Base-by-base conservation (phyloP, 2,329 filamentous ascomycete genomes). In the Hypoxylon sp. region DNA sequence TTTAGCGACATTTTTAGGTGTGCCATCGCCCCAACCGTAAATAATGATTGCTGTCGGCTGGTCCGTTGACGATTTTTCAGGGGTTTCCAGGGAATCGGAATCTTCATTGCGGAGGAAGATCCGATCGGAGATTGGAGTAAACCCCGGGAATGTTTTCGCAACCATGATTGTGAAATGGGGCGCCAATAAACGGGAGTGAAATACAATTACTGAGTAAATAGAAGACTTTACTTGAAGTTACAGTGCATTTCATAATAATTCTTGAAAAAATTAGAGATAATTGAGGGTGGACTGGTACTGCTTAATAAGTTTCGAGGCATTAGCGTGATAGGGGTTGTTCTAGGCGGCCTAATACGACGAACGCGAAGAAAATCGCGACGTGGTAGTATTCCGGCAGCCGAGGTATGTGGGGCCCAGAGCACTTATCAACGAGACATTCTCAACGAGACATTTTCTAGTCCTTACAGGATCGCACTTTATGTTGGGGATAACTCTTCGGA, bases 21-120 rank as follows among this genome's bases (percentile, higher is more conserved):
- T 77, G 21, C 83, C 85, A 67, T 89, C 87, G 57, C 87, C 86
- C 87, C 86, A 89, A 72, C 85, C 82, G 74, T 83, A 89, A 65
- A 89, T 80, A 49, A 88, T 72, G 46, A 88, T 78, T 5, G 81
- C 82, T 17, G 81, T 79, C 2, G 84, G 84, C 52, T 83, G 77
- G 34, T 74, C 67, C 13, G 36, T 46, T 7, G 51, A 28, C 17
- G 57, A 43, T 5, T 66, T 62, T 34, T 62, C 28, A 17, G 57
- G 36, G 53, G 63, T 56, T 1, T 72, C 61, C 5, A 69, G 57
- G 5, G 71, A 70, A 19, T 74, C 67, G 3, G 71, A 52, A 13
- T 79, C 75, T 45, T 80, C 75, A 10, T 80, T 75, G 48, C 81
- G 81, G 59, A 85, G 74, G 67, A 81, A 84, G 64, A 87, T 79